Percentiles rank a stretch among this genome's conserved stretches.
phyloP scores from a whole-genome alignment of 345 rosid genomes.

The Gossypium turneri region DNA sequence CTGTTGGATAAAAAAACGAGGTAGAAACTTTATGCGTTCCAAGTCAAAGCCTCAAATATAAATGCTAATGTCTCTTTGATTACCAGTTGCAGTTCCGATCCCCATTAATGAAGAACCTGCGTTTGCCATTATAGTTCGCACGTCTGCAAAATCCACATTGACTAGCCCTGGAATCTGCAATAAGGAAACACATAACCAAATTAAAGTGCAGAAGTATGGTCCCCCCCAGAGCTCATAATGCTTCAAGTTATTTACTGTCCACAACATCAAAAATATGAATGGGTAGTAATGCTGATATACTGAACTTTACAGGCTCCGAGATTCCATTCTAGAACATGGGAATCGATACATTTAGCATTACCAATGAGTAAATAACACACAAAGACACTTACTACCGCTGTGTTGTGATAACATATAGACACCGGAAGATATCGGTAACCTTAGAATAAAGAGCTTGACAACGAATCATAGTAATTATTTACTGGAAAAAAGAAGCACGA shows the following conservation, averaged over 20 bases:
- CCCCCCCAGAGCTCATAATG: neutral
- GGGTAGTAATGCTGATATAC: neutral
- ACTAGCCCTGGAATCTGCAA: conserved; percentile 90
- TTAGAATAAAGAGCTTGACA: neutral
- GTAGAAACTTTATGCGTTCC: neutral
- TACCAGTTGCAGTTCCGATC: conserved; percentile 96
- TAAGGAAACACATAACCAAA: neutral
- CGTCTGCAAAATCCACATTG: conserved; percentile 98
- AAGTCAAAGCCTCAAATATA: neutral
- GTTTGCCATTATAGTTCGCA: conserved; percentile 93
- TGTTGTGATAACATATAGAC: neutral
- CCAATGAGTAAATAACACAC: neutral
- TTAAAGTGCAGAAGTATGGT: neutral
- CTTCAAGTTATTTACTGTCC: neutral
- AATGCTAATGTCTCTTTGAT: neutral
- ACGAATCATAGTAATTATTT: neutral
- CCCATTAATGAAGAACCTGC: conserved; percentile 99
- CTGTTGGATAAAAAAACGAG: neutral
- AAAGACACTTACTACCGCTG: neutral
- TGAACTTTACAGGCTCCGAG: neutral
- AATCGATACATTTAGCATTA: neutral
- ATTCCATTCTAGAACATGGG: neutral
- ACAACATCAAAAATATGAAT: neutral
- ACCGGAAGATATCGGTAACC: neutral
- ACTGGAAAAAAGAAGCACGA: neutral